Conservation (phyloP, 805 yeast genomes). For the Monosporozyma yasuniensis region DNA sequence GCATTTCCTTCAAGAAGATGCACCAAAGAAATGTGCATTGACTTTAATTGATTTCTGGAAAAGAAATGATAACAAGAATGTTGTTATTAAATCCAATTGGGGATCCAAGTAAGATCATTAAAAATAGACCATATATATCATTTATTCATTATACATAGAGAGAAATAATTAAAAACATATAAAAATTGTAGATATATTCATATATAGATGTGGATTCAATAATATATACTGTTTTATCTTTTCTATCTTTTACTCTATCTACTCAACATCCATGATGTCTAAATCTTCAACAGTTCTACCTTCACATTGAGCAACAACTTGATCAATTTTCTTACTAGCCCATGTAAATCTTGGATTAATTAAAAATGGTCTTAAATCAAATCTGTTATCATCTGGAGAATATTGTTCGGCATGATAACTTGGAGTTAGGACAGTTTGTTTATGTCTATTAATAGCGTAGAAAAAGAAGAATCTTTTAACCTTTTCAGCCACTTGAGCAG, state of each 20-base stretch:
- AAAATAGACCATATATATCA: background rate
- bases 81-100: constrained; percentile 35
- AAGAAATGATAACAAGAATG: constrained; percentile 32
- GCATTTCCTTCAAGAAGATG: constrained; percentile 93
- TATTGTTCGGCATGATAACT: constrained; percentile 96
- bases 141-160: background rate
- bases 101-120: constrained; percentile 13
- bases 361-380: constrained; percentile 91
- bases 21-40: constrained; percentile 56
- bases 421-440: constrained; percentile 96
- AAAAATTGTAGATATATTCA: background rate
- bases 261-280: constrained; percentile 29
- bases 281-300: constrained; percentile 21
- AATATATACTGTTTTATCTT: background rate
- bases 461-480: constrained; percentile 88
- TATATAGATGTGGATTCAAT: background rate
- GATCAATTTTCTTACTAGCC: constrained; percentile 85
- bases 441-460: constrained; percentile 92
- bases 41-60: constrained; percentile 41
- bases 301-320: constrained; percentile 53
- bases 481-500: constrained; percentile 80
- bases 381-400: constrained; percentile 96
- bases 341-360: constrained; percentile 83
- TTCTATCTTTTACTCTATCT: background rate
- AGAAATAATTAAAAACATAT: background rate